phyloP scores from a whole-genome alignment of 2,329 filamentous ascomycete genomes.

The Fusarium protoensiforme region DNA sequence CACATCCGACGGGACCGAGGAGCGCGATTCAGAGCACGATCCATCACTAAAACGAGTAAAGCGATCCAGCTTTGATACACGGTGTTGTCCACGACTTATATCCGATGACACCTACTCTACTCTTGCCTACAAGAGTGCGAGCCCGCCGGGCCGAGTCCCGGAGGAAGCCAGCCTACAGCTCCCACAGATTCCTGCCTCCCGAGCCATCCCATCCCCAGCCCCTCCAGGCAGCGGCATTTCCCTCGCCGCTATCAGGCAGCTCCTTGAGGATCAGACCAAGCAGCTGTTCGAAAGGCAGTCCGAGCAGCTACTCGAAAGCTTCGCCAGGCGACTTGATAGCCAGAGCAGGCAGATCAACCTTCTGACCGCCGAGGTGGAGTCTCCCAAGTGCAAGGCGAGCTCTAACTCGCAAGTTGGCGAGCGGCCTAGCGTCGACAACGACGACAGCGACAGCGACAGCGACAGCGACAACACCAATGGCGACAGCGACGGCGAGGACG shows the following conservation, averaged over 20 bases:
- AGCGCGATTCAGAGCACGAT: background rate
- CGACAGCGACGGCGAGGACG: background rate
- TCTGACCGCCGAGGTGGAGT: background rate
- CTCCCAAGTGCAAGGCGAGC: background rate
- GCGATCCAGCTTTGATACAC: background rate
- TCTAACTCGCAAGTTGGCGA: background rate
- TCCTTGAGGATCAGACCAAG: background rate
- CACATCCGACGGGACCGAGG: background rate
- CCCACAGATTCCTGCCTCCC: background rate
- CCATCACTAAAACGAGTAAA: background rate
- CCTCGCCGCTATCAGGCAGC: background rate
- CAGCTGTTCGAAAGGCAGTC: background rate
- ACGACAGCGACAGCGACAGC: background rate
- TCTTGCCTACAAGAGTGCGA: background rate
- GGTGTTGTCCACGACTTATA: background rate
- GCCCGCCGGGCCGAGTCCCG: background rate
- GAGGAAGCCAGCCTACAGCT: background rate
- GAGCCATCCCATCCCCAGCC: background rate
- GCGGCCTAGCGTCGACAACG: background rate
- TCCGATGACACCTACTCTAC: background rate
- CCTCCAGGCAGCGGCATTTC: background rate
- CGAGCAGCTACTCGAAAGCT: background rate
- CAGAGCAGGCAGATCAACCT: background rate
- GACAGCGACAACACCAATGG: background rate
- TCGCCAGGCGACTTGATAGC: background rate